phyloP scores from a whole-genome alignment of 805 yeast genomes.

The Myxozyma geophila region DNA sequence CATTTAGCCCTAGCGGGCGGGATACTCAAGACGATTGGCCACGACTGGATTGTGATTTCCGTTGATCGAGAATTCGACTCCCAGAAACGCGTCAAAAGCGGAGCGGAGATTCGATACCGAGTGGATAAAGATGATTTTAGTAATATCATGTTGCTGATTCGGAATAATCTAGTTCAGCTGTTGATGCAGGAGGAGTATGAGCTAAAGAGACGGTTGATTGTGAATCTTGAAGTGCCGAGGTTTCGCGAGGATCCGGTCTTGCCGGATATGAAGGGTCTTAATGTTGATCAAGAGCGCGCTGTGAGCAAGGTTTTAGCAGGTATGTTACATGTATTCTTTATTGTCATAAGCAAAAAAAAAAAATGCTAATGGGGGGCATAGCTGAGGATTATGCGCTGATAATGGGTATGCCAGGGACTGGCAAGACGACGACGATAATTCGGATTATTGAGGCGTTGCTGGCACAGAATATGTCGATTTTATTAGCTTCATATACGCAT shows the following conservation, averaged over 20 bases:
- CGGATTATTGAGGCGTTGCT: slow-evolving; percentile 68
- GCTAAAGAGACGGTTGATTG: slow-evolving; percentile 54
- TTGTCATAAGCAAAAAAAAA: background rate
- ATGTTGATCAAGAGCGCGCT: slow-evolving; percentile 73
- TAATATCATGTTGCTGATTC: slow-evolving; percentile 73
- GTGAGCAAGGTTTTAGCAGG: slow-evolving; percentile 66
- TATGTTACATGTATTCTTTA: slow-evolving; percentile 40
- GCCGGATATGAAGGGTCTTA: slow-evolving; percentile 49
- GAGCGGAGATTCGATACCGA: slow-evolving; percentile 52
- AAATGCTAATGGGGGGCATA: background rate
- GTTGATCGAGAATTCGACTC: slow-evolving; percentile 57
- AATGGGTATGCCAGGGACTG: slow-evolving; percentile 98
- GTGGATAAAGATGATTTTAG: slow-evolving; percentile 81
- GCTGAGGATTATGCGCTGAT: slow-evolving; percentile 71
- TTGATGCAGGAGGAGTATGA: slow-evolving; percentile 58
- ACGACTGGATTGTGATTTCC: slow-evolving; percentile 53
- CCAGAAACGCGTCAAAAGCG: background rate
- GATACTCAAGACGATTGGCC: slow-evolving; percentile 52
- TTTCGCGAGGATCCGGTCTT: slow-evolving; percentile 40
- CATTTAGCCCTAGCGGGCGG: slow-evolving; percentile 77
- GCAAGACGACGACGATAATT: slow-evolving; percentile 89
- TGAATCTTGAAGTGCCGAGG: slow-evolving; percentile 57
- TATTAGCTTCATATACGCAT: slow-evolving; percentile 87
- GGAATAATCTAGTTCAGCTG: slow-evolving; percentile 74
- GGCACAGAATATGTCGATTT: slow-evolving; percentile 63